Conservation (phyloP, 192 early-diverging fungal genomes). For the Linnemannia elongata region DNA sequence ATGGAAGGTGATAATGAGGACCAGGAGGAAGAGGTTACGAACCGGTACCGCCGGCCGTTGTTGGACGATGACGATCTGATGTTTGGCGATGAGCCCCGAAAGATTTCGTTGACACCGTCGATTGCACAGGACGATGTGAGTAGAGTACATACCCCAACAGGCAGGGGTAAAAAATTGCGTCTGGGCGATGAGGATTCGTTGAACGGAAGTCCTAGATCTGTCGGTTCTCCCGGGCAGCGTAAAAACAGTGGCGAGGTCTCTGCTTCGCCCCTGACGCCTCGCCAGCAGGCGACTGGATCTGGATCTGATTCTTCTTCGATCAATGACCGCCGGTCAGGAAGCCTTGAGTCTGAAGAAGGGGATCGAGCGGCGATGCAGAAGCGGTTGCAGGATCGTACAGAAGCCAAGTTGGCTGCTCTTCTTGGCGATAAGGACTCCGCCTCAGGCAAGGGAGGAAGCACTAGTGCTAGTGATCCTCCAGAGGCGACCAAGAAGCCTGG, state of each 20-base stretch:
- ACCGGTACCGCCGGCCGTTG: slow-evolving; percentile 26
- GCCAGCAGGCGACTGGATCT: not conserved
- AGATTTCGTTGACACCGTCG: slow-evolving; percentile 65
- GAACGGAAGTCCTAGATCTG: not conserved
- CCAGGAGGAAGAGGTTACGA: slow-evolving; percentile 41
- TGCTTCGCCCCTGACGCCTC: not conserved
- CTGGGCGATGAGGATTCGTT: slow-evolving; percentile 23
- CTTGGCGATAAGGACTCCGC: slow-evolving; percentile 22
- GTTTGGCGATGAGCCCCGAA: slow-evolving; percentile 60
- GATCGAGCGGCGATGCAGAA: slow-evolving; percentile 20
- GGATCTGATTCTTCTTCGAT: not conserved
- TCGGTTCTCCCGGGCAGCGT: not conserved
- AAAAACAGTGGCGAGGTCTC: not conserved
- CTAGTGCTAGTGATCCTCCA: not conserved
- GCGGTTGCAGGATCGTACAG: slow-evolving; percentile 21
- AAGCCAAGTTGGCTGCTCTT: slow-evolving; percentile 37
- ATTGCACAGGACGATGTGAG: slow-evolving; percentile 59
- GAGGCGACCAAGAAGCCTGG: slow-evolving; percentile 36
- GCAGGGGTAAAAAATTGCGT: slow-evolving; percentile 33
- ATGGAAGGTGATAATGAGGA: slow-evolving; percentile 53
- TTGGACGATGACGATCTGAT: slow-evolving; percentile 47
- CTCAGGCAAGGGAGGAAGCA: not conserved
- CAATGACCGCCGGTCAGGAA: not conserved
- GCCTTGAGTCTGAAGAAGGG: slow-evolving; percentile 22
- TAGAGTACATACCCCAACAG: slow-evolving; percentile 12